Conservation (phyloP, 2,329 filamentous ascomycete species). For the Eurotiales sp. region DNA sequence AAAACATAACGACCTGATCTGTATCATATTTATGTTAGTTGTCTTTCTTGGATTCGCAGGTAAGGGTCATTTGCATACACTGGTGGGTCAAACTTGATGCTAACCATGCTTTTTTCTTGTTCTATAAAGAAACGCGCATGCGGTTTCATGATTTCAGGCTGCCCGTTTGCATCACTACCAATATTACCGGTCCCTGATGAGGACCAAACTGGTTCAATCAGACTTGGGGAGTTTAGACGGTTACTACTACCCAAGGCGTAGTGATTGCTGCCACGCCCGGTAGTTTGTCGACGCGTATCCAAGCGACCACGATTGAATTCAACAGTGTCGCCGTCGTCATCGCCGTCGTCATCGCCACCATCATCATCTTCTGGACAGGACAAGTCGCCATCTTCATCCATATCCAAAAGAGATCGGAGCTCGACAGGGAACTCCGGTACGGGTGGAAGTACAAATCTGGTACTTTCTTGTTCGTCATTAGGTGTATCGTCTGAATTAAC, state of each 20-base stretch:
- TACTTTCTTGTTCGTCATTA: conserved; percentile 31
- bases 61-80: conserved; percentile 36
- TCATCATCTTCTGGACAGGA: conserved; percentile 31
- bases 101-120: conserved; percentile 77
- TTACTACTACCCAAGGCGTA: conserved; percentile 19
- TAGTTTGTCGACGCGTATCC: conserved; percentile 25
- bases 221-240: conserved; percentile 24
- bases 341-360: conserved; percentile 28
- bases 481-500: conserved; percentile 32
- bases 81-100: conserved; percentile 65
- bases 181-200: conserved; percentile 1
- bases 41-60: too few relatives aligned
- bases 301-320: conserved; percentile 26
- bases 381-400: conserved; percentile 29
- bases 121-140: conserved; percentile 82
- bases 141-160: conserved; percentile 59
- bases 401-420: conserved; percentile 23
- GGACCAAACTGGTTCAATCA: conserved; percentile 25
- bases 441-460: too few relatives aligned
- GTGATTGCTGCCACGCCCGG: conserved; percentile 19
- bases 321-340: conserved; percentile 25
- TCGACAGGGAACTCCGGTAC: too few relatives aligned
- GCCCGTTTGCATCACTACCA: conserved; percentile 8
- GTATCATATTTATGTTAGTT: conserved; percentile 14
- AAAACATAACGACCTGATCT: conserved; percentile 76